A percentile compares a stretch with the other conserved stretches of the same genome.
These are phyloP conservation scores for Sclerospora graminicola DNA, from an alignment of 352 stramenopile genomes.

Conservation along the genomic window DNA sequence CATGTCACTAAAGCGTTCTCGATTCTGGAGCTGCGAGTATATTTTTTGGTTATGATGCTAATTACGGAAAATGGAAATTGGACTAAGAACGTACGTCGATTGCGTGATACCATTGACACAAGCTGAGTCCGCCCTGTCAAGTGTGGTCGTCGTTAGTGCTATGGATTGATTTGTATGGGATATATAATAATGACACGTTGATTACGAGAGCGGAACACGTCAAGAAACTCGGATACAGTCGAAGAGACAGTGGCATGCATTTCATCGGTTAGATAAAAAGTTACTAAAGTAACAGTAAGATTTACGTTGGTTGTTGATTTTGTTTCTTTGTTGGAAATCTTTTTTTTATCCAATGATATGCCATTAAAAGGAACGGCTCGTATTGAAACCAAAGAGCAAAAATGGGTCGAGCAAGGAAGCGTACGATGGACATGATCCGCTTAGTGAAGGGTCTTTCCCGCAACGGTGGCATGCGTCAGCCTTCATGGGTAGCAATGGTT, in stretches of 20 bases:
- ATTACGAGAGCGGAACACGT: conserved; percentile 16
- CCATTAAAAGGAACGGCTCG: not conserved
- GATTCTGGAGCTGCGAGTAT: conserved; percentile 21
- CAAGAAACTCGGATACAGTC: conserved; percentile 29
- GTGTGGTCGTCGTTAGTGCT: not conserved
- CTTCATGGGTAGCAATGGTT: conserved; percentile 61
- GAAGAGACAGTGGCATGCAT: conserved; percentile 6
- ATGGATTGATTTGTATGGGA: no score
- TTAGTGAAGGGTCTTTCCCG: conserved; percentile 68
- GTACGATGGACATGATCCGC: conserved; percentile 67
- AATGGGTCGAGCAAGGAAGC: conserved; percentile 74
- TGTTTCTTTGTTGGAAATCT: not conserved
- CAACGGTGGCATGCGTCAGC: conserved; percentile 67
- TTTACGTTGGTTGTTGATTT: no score
- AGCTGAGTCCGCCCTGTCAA: conserved; percentile 23
- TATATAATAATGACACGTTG: not conserved
- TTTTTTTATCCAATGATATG: not conserved
- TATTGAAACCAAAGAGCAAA: not conserved
- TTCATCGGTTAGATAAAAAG: not conserved
- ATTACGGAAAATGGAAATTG: no score
- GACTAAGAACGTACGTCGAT: conserved; percentile 25
- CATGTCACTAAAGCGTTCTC: conserved; percentile 26
- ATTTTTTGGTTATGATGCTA: no score
- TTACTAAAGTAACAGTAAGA: no score
- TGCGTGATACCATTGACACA: conserved; percentile 47